A percentile compares a stretch with the other conserved stretches of the same genome.
These are phyloP conservation scores for Trametes maxima DNA, from an alignment of 768 basidiomycete species.

Conservation along the genomic window DNA sequence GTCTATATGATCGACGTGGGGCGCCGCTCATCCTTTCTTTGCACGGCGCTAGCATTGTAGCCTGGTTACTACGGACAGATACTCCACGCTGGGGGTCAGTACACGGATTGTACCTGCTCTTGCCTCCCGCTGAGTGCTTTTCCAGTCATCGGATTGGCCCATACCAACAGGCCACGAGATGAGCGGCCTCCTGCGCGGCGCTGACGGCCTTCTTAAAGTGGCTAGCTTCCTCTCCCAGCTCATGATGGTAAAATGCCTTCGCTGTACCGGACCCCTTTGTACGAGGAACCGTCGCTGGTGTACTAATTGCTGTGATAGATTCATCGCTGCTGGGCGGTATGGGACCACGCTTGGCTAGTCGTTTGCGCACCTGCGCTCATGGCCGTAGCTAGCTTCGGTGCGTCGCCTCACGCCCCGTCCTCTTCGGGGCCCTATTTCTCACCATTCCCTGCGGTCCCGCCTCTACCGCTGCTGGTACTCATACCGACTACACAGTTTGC, in stretches of 20 bases:
- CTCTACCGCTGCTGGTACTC: not conserved
- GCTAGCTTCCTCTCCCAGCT: slow-evolving; percentile 13
- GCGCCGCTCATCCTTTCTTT: too few relatives aligned
- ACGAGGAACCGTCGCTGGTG: not conserved
- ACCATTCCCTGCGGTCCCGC: not conserved
- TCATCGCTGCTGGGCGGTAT: slow-evolving; percentile 22
- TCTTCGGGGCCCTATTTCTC: not conserved
- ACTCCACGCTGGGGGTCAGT: slow-evolving; percentile 9
- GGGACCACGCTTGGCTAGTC: slow-evolving; percentile 5
- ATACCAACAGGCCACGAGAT: slow-evolving; percentile 9
- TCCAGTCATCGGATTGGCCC: slow-evolving; percentile 2
- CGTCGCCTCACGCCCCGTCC: not conserved
- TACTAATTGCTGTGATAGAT: slow-evolving; percentile 9
- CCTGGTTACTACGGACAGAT: slow-evolving; percentile 13
- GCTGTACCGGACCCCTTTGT: not conserved
- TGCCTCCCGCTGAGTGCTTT: not conserved
- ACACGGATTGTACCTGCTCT: not conserved
- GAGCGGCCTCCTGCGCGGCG: slow-evolving; percentile 15
- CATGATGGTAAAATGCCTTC: slow-evolving; percentile 2
- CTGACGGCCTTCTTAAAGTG: slow-evolving; percentile 7
- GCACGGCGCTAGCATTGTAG: slow-evolving; percentile 10
- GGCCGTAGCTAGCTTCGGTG: slow-evolving; percentile 10
- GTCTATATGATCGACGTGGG: not conserved
- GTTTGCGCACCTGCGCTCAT: slow-evolving; percentile 7
- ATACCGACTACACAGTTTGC: not conserved